These are phyloP conservation scores for Aureobasidium pullulans DNA, from an alignment of 2,329 filamentous ascomycete species.

Conservation along the genomic window DNA sequence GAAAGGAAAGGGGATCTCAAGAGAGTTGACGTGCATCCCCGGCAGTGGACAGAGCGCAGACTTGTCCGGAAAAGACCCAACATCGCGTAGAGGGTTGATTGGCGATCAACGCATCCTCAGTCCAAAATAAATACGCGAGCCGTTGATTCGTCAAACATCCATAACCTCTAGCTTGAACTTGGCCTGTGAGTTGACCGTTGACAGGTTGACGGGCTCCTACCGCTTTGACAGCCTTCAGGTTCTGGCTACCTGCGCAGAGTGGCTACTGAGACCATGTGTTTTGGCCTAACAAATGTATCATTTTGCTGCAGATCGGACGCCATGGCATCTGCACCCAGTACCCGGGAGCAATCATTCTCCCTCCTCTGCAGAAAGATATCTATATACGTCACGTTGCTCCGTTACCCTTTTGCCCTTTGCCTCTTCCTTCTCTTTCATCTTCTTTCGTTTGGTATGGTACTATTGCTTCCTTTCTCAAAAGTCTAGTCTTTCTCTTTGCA, in stretches of 20 bases:
- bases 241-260: conserved; percentile 11
- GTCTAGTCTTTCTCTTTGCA: background rate
- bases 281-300: conserved; percentile 8
- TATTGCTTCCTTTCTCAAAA: background rate
- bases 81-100: conserved; percentile 1
- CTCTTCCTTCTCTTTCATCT: background rate
- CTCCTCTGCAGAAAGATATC: conserved; percentile 3
- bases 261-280: conserved; percentile 14
- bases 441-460: background rate
- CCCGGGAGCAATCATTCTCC: conserved; percentile 6
- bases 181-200: conserved; percentile 11
- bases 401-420: background rate
- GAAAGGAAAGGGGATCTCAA: background rate
- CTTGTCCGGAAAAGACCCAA: background rate
- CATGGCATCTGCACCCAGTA: conserved; percentile 8
- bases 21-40: conserved; percentile 9
- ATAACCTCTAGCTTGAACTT: conserved; percentile 2
- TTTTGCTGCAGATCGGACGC: conserved; percentile 5
- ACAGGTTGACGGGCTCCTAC: conserved; percentile 11
- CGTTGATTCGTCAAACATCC: conserved; percentile 10
- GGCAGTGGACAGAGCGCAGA: background rate
- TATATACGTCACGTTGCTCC: conserved; percentile 13
- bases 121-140: conserved; percentile 12
- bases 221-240: conserved; percentile 13
- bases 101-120: conserved; percentile 1